Conservation (phyloP, 495 filamentous ascomycete species). For the Tirmania nivea region DNA sequence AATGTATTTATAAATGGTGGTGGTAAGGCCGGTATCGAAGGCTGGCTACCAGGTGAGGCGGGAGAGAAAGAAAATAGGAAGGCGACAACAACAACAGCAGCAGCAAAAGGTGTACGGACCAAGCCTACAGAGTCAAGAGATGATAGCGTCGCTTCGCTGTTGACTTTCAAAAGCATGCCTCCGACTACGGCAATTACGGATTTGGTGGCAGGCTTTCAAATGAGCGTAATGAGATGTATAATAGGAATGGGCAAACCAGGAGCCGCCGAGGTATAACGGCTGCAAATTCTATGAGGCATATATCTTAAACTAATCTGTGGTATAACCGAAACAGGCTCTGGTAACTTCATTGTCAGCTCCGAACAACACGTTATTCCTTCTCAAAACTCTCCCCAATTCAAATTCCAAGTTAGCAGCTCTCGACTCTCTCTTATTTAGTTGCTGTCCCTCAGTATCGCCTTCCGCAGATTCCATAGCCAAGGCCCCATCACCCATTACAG, state of each 20-base stretch:
- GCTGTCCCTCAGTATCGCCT: background rate
- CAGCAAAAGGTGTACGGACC: background rate
- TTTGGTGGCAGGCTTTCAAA: conserved; percentile 11
- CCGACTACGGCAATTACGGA: background rate
- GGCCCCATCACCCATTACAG: conserved; percentile 10
- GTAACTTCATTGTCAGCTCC: conserved; percentile 5
- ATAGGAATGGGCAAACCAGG: conserved; percentile 15
- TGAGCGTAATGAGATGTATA: conserved; percentile 15
- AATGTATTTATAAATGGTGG: conserved; percentile 20
- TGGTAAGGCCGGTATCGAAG: background rate
- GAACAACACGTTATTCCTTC: conserved; percentile 8
- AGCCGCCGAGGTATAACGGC: conserved; percentile 7
- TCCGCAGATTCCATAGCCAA: conserved; percentile 7
- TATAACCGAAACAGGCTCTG: background rate
- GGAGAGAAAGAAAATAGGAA: conserved; percentile 8
- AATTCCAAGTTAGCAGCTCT: conserved; percentile 13
- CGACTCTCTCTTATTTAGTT: conserved; percentile 3
- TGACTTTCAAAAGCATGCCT: background rate
- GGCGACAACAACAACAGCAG: conserved; percentile 13
- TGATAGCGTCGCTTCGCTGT: background rate
- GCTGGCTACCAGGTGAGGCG: background rate
- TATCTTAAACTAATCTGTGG: background rate
- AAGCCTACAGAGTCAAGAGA: background rate
- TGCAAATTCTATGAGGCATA: background rate
- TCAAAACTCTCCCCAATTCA: conserved; percentile 9